Base-by-base conservation (phyloP, 345 rosid species). In the Eucalyptus albens region DNA sequence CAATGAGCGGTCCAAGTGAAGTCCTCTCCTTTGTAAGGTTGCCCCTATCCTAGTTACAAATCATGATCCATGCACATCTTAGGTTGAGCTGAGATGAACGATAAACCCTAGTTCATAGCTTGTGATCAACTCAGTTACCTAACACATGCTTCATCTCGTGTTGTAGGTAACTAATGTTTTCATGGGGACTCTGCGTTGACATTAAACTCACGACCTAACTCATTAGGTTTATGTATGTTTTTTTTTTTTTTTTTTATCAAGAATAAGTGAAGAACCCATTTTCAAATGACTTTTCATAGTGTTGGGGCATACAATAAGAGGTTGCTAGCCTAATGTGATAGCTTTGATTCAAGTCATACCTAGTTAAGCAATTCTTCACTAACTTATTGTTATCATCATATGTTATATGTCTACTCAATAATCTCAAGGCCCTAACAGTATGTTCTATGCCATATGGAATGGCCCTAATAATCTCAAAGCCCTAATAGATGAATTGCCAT, bases 171-270 rank as follows among this genome's bases (percentile, higher is more conserved):
- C 8, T 27, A 3, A 65, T 65, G 72, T n/a, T 65, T 67, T 69
- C 0, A 7, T 37, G 19, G 11, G 42, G 22, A 31, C 24, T 31
- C 12, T 0, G 2, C 10, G 0, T 69, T 31, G 22, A 69, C 42
- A 31, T 31, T 31, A 69, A 31, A 19, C 42, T 69, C 42, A 3
- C 29, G 1, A 9, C 80, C 42, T 31, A 69, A 31, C 80, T 69
- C 1, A 24, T 31, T 16, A 1, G 5, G 72, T 65, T 0, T n/a
- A 14, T 65, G 8, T 2, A 29, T 15, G 31, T 13, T 1, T 44
- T 4, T 26, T 56, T 12, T 5, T n/a, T n/a, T 13, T 1, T 44
- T 4, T 26, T 56, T 12, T 5, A 67, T n/a, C 81, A 33, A 1
- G 24, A 69, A 69, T 33, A 69, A 40, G 13, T 33, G 44, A 69